A percentile compares a stretch with the other conserved stretches of the same genome.
Conservation (phyloP, 2,329 filamentous ascomycete genomes). For the Lecanosticta acicola region DNA sequence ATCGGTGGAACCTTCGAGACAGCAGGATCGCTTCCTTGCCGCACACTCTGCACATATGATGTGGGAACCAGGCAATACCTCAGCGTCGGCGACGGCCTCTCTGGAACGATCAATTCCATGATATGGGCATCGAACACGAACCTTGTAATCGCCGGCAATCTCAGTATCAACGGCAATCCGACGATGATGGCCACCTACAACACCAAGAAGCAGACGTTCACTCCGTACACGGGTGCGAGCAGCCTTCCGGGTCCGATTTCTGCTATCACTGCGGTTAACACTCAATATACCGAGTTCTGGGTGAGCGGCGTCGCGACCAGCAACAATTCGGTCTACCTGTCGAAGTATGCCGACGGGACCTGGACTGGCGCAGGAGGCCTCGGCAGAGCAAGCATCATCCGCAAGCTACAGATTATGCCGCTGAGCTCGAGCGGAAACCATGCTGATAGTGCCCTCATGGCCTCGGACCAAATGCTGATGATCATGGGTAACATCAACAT, state of each 20-base stretch:
- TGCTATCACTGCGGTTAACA: conserved; percentile 67
- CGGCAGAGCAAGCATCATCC: conserved; percentile 61
- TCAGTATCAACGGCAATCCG: conserved; percentile 61
- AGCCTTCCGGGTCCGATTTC: conserved; percentile 74
- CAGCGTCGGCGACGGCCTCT: conserved; percentile 65
- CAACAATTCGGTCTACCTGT: conserved; percentile 67
- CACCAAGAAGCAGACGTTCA: conserved; percentile 61
- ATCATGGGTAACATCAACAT: conserved; percentile 78
- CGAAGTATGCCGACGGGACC: conserved; percentile 66
- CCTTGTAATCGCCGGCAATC: conserved; percentile 70
- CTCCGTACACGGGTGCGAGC: conserved; percentile 54
- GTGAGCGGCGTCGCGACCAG: conserved; percentile 58
- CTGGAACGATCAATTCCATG: conserved; percentile 65
- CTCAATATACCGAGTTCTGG: conserved; percentile 71
- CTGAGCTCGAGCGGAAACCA: conserved; percentile 65
- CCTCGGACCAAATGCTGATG: conserved; percentile 65
- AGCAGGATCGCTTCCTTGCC: conserved; percentile 77
- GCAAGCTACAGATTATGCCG: conserved; percentile 74
- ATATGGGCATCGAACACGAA: conserved; percentile 68
- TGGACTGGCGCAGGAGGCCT: conserved; percentile 67
- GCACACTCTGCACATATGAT: conserved; percentile 74
- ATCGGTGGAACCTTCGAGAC: conserved; percentile 80
- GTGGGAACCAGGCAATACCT: conserved; percentile 69
- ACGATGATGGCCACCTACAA: conserved; percentile 70
- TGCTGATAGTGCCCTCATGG: conserved; percentile 57